Evolutionary conservation across 495 filamentous ascomycete genomes (phyloP).

Genomic region (Podospora comata): DNA sequence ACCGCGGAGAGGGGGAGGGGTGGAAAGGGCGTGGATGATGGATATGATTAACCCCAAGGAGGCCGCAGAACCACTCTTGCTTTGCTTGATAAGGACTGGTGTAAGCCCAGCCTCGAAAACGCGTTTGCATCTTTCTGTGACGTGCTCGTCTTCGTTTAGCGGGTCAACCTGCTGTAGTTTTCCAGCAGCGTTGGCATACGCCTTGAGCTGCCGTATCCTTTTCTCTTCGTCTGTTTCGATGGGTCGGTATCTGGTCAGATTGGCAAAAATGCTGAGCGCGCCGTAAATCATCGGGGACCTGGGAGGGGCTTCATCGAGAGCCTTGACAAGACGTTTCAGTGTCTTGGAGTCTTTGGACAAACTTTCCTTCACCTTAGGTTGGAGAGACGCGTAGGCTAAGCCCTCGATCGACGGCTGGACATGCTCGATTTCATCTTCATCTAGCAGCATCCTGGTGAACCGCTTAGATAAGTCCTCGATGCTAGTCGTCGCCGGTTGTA

Average conservation of each 20-base stretch:
- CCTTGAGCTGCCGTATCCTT: constrained; percentile 82
- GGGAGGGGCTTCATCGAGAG: constrained; percentile 55
- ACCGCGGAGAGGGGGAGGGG: constrained; percentile 66
- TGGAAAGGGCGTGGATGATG: constrained; percentile 74
- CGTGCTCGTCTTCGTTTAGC: constrained; percentile 68
- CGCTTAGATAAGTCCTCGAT: constrained; percentile 70
- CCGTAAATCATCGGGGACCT: constrained; percentile 78
- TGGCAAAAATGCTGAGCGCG: constrained; percentile 74
- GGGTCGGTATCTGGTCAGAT: constrained; percentile 79
- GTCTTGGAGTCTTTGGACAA: constrained; percentile 64
- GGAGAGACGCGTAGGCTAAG: constrained; percentile 84
- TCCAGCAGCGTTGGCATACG: constrained; percentile 81
- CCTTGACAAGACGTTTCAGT: constrained; percentile 61
- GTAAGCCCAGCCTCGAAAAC: constrained; percentile 75
- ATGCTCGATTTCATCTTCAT: constrained; percentile 51
- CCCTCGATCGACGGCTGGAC: constrained; percentile 77
- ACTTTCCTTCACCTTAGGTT: constrained; percentile 76
- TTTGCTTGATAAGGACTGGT: constrained; percentile 66
- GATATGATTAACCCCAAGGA: constrained; percentile 66
- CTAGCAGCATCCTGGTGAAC: constrained; percentile 74
- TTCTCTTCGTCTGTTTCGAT: constrained; percentile 86
- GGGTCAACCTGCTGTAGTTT: constrained; percentile 60
- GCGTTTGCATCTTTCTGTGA: constrained; percentile 68
- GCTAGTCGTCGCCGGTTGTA: constrained; percentile 51
- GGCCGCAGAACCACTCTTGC: constrained; percentile 60